These are phyloP conservation scores for Saccharomyces hybrid DNA, from an alignment of 1,139 yeast species.

Conservation along the genomic window DNA sequence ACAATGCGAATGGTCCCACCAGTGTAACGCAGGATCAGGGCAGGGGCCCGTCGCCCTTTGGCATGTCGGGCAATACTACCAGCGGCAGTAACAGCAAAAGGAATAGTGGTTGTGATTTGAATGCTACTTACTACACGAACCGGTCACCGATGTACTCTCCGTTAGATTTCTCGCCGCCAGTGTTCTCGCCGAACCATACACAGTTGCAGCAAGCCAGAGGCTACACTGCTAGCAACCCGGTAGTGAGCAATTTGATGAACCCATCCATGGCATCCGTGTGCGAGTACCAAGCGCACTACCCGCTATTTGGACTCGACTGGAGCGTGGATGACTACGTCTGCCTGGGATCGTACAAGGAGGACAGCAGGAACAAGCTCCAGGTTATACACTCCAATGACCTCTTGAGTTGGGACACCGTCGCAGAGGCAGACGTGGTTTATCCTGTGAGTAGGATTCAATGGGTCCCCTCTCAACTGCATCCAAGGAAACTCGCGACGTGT, in stretches of 20 bases:
- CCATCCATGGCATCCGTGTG: conserved; percentile 14
- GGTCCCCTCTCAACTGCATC: conserved; percentile 41
- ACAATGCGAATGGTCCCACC: not conserved
- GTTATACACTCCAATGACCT: conserved; percentile 33
- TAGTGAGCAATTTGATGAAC: conserved; percentile 1
- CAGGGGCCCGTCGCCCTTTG: conserved; percentile 1
- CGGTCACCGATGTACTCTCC: conserved; percentile 29
- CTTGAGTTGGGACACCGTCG: conserved; percentile 42
- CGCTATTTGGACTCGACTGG: conserved; percentile 30
- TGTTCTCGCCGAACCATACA: conserved; percentile 12
- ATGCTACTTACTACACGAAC: conserved; percentile 9
- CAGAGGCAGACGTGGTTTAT: conserved; percentile 47
- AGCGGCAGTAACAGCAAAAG: not conserved
- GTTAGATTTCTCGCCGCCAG: conserved; percentile 17
- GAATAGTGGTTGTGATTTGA: conserved; percentile 1
- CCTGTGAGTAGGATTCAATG: conserved; percentile 61
- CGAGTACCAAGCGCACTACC: conserved; percentile 24
- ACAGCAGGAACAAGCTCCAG: conserved; percentile 27
- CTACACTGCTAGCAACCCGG: conserved; percentile 6
- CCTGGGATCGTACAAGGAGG: conserved; percentile 30
- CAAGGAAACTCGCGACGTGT: conserved; percentile 29
- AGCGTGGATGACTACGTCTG: conserved; percentile 27
- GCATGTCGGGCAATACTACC: conserved; percentile 2
- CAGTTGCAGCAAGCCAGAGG: conserved; percentile 17
- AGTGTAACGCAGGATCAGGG: not conserved